These are phyloP conservation scores for Zymoseptoria ardabiliae DNA, from an alignment of 2,329 filamentous ascomycete genomes.

Conservation along the genomic window DNA sequence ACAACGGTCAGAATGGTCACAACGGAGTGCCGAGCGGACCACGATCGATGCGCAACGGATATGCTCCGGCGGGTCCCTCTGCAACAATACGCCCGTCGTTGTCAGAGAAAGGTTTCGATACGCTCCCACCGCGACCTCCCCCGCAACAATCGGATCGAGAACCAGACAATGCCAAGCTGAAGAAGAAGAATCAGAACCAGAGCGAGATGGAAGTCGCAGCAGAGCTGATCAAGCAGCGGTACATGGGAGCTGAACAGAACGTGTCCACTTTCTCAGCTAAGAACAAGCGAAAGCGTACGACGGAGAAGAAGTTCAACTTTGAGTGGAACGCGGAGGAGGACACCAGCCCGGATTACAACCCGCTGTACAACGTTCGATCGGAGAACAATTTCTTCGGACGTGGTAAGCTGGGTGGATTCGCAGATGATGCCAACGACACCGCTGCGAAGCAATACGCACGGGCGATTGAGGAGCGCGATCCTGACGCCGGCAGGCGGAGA, in stretches of 20 bases:
- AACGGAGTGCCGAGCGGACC: slow-evolving; percentile 57
- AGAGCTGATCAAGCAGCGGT: slow-evolving; percentile 67
- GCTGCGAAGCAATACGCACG: slow-evolving; percentile 52
- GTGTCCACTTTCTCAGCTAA: slow-evolving; percentile 84
- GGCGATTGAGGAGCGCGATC: slow-evolving; percentile 67
- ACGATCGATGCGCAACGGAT: slow-evolving; percentile 54
- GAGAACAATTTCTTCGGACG: slow-evolving; percentile 64
- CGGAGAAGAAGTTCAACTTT: slow-evolving; percentile 97
- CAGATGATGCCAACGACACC: slow-evolving; percentile 48
- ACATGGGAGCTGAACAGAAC: slow-evolving; percentile 86
- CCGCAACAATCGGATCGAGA: slow-evolving; percentile 34
- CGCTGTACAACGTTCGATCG: slow-evolving; percentile 63
- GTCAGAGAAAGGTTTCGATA: slow-evolving; percentile 43
- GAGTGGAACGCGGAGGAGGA: slow-evolving; percentile 96
- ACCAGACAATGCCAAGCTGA: slow-evolving; percentile 24
- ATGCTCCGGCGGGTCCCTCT: slow-evolving; percentile 44
- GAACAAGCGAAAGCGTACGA: slow-evolving; percentile 89
- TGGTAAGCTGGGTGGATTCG: slow-evolving; percentile 60
- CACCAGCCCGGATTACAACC: slow-evolving; percentile 76
- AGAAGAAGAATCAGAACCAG: slow-evolving; percentile 34
- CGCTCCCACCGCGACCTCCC: slow-evolving; percentile 43
- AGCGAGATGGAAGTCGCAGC: slow-evolving; percentile 59
- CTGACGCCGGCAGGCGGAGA: slow-evolving; percentile 65
- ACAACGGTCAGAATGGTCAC: slow-evolving; percentile 6
- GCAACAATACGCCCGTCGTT: slow-evolving; percentile 39